Evolutionary conservation across 345 rosid genomes (phyloP), one percentile per base, ranked within the genome.

Genomic region (Acer saccharum): DNA sequence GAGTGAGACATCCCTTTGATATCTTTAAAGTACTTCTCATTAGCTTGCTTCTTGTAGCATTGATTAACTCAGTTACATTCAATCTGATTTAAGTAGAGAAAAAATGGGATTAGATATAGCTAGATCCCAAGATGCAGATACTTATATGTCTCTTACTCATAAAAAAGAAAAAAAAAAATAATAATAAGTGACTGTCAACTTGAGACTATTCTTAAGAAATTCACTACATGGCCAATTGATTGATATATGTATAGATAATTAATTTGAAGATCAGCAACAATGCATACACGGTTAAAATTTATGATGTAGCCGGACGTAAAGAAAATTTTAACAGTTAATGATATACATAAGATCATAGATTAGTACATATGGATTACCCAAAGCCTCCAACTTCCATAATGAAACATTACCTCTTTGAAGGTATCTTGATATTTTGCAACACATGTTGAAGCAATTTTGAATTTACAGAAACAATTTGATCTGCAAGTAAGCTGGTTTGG

Each of bases 381-480:
- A 23, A 48, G n/a, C 20, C 25, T 65, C 46, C 50, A 54, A 27
- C 60, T 48, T 21, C 16, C 35, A 54, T 18, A 64, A 46, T 62
- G 6, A 65, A 27, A 72, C 48, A 11, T 81, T 76, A 95, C 98
- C 97, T 92, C 76, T 88, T 84, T 0, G 87, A 79, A 60, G 93
- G 76, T 17, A 73, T 74, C 79, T 84, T 84, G 11, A 90, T 84
- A 65, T 85, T 88, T 83, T 85, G 82, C 81, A 95, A 75, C 65
- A 98, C 98, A 73, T 77, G 89, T 75, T 90, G 98, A 83, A 95
- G 87, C 84, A 95, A 86, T 76, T 86, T 87, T 44, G 94, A 87
- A 87, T 93, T 93, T 6, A 93, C 81, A 13, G 86, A 76, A 65
- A 92, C 76, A 79, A 93, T 95, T 81, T 91, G 87, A 77, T 88